Base-by-base conservation (phyloP, 768 basidiomycete species). In the Mycena epipterygia region DNA sequence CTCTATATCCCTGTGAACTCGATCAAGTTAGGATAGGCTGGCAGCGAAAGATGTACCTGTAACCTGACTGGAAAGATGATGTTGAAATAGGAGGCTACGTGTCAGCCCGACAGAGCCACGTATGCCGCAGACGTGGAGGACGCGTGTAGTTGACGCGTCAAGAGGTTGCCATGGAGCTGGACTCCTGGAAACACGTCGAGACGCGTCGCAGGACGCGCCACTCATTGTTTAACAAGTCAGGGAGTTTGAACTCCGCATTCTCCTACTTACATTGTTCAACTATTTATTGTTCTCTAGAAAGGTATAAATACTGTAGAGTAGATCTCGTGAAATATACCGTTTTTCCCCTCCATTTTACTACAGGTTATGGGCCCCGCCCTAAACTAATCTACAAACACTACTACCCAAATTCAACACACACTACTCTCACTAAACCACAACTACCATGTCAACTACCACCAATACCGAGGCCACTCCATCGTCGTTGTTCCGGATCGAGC, bases 401-500 rank as follows among this genome's bases (percentile, higher is more conserved):
- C n/a, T n/a, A n/a, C 25, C 27, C 41, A 46, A 64, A 44, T 27
- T 39, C 27, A 56, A 13, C 30, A 37, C 23, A 29, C 25, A 51
- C 48, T 30, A 37, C 25, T 23, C 32, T 4, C 4, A 44, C 42
- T 5, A n/a, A 44, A 66, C 46, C 7, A 57, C 44, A 8, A 57
- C 49, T 44, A 49, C 64, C 5, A 66, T 44, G 25, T 33, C 44
- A 27, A 46, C 41, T 53, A 35, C 12, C 6, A 6, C 8, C 46
- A 17, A 32, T 21, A 52, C 37, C n/a, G 44, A 57, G 14, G 3
- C 42, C 27, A 66, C 44, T 0, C 64, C 64, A 35, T 57, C 55
- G n/a, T 66, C 33, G 64, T 57, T 58, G 64, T 66, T 66, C 44
- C 64, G 64, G 32, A 66, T 66, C 53, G 64, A 57, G 11, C 64